phyloP scores from a whole-genome alignment of 2,329 filamentous ascomycete species.

The Talaromyces marneffei region DNA sequence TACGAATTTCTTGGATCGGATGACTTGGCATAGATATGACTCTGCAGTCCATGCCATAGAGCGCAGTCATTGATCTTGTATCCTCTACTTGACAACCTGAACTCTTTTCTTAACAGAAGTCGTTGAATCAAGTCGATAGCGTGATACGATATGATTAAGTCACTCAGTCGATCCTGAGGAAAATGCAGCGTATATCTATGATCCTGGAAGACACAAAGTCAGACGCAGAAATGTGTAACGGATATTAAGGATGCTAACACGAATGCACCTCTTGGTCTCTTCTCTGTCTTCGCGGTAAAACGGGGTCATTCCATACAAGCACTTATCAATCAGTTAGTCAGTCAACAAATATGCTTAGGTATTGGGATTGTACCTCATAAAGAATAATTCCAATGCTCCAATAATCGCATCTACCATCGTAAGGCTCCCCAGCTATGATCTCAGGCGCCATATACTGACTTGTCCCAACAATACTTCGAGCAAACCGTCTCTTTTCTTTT shows the following conservation, averaged over 20 bases:
- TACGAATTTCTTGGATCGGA: conserved; percentile 29
- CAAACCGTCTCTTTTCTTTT: conserved; percentile 63
- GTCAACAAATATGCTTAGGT: background rate
- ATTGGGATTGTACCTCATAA: conserved; percentile 58
- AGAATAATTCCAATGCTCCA: conserved; percentile 95
- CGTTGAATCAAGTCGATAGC: conserved; percentile 72
- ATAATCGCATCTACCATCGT: conserved; percentile 93
- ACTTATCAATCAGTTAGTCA: conserved; percentile 42
- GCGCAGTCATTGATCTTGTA: conserved; percentile 62
- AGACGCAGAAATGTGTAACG: background rate
- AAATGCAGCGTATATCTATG: conserved; percentile 67
- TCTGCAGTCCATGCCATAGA: conserved; percentile 22
- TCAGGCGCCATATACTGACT: conserved; percentile 99
- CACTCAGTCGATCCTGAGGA: conserved; percentile 51
- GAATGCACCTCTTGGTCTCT: conserved; percentile 78
- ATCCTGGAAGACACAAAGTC: conserved; percentile 44
- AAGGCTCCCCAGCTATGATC: conserved; percentile 72
- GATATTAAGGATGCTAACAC: conserved; percentile 48
- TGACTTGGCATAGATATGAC: conserved; percentile 16
- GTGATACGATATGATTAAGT: conserved; percentile 57
- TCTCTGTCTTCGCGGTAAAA: conserved; percentile 78
- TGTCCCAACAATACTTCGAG: conserved; percentile 83
- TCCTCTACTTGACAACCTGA: conserved; percentile 67
- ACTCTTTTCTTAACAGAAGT: conserved; percentile 67
- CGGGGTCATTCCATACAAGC: conserved; percentile 84